These are phyloP conservation scores for Mimosa pudica DNA, from an alignment of 306 rosid species.

Conservation along the genomic window DNA sequence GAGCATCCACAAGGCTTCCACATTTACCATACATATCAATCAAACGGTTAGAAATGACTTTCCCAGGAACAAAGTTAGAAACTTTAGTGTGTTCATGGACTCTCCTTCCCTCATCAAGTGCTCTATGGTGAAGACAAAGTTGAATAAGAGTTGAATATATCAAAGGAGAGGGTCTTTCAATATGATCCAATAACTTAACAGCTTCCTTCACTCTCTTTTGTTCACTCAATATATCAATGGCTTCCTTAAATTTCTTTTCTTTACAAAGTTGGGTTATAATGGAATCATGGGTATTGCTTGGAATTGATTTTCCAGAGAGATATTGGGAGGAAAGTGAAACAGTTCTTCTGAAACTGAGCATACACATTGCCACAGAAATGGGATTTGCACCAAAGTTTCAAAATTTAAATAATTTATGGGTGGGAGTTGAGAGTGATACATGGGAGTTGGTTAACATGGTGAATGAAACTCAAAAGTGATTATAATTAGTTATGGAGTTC, in stretches of 20 bases:
- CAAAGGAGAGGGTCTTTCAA: conserved; percentile 49
- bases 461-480: not conserved
- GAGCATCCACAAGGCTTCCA: conserved; percentile 59
- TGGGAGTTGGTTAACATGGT: not conserved
- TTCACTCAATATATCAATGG: conserved; percentile 49
- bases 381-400: not conserved
- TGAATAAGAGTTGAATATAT: conserved; percentile 53
- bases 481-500: not conserved
- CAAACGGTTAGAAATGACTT: conserved; percentile 54
- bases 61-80: conserved; percentile 54
- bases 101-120: conserved; percentile 51
- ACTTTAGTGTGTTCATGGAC: conserved; percentile 60
- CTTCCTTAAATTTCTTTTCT: conserved; percentile 45
- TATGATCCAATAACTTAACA: conserved; percentile 45
- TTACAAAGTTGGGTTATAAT: conserved; percentile 39
- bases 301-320: not conserved
- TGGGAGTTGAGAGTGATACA: not conserved
- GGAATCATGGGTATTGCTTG: conserved; percentile 40
- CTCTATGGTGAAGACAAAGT: conserved; percentile 52
- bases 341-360: conserved; percentile 14
- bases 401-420: not conserved
- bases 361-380: conserved; percentile 2
- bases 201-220: conserved; percentile 60
- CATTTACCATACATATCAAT: conserved; percentile 57
- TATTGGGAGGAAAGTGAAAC: conserved; percentile 39